phyloP scores from a whole-genome alignment of 2,329 filamentous ascomycete species.

The Diaporthe eres region DNA sequence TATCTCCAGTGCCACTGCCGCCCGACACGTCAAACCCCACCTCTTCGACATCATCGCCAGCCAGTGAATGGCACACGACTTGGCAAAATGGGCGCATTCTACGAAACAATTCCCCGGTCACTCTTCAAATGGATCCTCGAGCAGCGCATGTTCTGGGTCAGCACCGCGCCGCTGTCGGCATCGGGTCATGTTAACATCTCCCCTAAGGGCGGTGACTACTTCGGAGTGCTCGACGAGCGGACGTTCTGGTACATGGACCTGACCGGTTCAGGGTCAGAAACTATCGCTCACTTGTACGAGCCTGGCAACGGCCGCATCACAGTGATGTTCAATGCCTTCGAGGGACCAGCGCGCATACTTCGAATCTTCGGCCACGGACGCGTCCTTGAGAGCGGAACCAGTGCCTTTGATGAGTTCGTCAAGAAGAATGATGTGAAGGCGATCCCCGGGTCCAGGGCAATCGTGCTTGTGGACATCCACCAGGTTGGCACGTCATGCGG shows the following conservation, averaged over 20 bases:
- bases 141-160: conserved; percentile 83
- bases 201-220: conserved; percentile 78
- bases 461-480: conserved; percentile 56
- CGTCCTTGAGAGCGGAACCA: conserved; percentile 53
- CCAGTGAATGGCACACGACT: neutral
- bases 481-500: conserved; percentile 57
- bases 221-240: conserved; percentile 71
- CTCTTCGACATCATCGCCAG: neutral
- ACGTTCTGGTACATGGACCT: conserved; percentile 80
- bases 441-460: conserved; percentile 51
- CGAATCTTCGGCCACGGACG: conserved; percentile 55
- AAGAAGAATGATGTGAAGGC: conserved; percentile 49
- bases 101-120: conserved; percentile 60
- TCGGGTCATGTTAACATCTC: conserved; percentile 80
- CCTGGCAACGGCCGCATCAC: conserved; percentile 77
- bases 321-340: conserved; percentile 74
- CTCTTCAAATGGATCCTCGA: conserved; percentile 74
- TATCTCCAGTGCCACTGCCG: neutral
- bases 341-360: conserved; percentile 56
- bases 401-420: conserved; percentile 52
- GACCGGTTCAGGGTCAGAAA: conserved; percentile 83
- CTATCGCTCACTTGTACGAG: conserved; percentile 81
- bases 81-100: conserved; percentile 39
- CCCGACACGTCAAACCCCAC: neutral
- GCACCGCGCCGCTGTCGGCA: conserved; percentile 77